phyloP scores from a whole-genome alignment of 768 basidiomycete genomes.

The Leucosporidium scottii region DNA sequence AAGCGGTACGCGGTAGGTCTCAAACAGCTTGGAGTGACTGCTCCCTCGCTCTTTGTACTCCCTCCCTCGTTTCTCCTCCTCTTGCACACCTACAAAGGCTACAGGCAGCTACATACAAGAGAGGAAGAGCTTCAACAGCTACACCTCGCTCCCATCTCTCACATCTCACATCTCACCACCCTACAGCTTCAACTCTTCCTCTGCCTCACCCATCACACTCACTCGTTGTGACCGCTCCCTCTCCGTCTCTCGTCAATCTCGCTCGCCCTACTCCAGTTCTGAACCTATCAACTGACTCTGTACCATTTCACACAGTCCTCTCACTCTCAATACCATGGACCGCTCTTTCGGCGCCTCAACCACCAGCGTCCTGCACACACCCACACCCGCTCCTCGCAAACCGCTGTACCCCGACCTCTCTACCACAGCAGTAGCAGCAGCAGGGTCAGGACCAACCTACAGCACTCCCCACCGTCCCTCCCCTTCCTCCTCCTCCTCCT shows the following conservation, averaged over 20 bases:
- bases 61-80: neutral
- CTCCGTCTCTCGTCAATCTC: neutral
- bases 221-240: neutral
- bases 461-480: neutral
- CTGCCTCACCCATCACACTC: neutral
- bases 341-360: neutral
- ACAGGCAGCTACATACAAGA: neutral
- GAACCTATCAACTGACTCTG: neutral
- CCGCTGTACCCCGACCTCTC: neutral
- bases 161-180: neutral
- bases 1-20: too few species aligned
- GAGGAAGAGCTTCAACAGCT: slow-evolving; percentile 1
- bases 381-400: neutral
- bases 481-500: slow-evolving; percentile 13
- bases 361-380: neutral
- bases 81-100: too few species aligned
- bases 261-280: neutral
- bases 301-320: neutral
- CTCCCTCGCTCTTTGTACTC: neutral
- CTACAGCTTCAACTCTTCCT: neutral
- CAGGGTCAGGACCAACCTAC: neutral
- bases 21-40: too few species aligned
- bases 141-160: neutral
- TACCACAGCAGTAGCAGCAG: too few species aligned
- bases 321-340: neutral